These are phyloP conservation scores for Fusarium oxysporum DNA, from an alignment of 2,329 filamentous ascomycete species.

Conservation along the genomic window DNA sequence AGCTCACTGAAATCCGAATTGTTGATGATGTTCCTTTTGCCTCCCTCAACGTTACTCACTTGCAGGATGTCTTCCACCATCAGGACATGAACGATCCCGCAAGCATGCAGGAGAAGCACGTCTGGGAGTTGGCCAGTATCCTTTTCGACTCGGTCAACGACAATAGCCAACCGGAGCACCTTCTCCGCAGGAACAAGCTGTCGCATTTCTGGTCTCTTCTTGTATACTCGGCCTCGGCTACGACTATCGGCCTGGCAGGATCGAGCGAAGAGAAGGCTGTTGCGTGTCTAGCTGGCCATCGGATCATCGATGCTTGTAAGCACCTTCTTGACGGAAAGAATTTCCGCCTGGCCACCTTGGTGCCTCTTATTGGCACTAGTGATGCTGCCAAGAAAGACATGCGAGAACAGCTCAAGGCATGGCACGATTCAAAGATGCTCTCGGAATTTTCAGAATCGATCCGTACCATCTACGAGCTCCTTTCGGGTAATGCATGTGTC, in stretches of 20 bases:
- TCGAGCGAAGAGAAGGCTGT: conserved; percentile 86
- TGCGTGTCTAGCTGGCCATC: conserved; percentile 80
- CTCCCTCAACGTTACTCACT: conserved; percentile 53
- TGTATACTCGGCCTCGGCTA: conserved; percentile 69
- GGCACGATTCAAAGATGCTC: conserved; percentile 84
- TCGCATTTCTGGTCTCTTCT: conserved; percentile 74
- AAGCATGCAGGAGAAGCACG: conserved; percentile 73
- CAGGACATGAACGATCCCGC: conserved; percentile 57
- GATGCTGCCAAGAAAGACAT: conserved; percentile 78
- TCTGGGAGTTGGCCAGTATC: conserved; percentile 89
- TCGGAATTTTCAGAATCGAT: conserved; percentile 89
- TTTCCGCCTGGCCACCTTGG: conserved; percentile 84
- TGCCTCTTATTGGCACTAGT: conserved; percentile 84
- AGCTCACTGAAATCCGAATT: conserved; percentile 64
- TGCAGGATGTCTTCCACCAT: conserved; percentile 56
- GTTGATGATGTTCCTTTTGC: conserved; percentile 71
- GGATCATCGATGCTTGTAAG: conserved; percentile 85
- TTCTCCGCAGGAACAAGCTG: conserved; percentile 71
- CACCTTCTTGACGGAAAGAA: conserved; percentile 80
- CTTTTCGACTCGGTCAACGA: conserved; percentile 79
- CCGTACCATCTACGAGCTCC: conserved; percentile 87
- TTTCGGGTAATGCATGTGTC: conserved; percentile 87
- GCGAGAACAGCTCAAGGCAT: conserved; percentile 81
- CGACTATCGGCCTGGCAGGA: conserved; percentile 67
- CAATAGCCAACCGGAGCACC: conserved; percentile 55